Conservation (phyloP, 2,329 filamentous ascomycete genomes). For the Beauveria asiatica region DNA sequence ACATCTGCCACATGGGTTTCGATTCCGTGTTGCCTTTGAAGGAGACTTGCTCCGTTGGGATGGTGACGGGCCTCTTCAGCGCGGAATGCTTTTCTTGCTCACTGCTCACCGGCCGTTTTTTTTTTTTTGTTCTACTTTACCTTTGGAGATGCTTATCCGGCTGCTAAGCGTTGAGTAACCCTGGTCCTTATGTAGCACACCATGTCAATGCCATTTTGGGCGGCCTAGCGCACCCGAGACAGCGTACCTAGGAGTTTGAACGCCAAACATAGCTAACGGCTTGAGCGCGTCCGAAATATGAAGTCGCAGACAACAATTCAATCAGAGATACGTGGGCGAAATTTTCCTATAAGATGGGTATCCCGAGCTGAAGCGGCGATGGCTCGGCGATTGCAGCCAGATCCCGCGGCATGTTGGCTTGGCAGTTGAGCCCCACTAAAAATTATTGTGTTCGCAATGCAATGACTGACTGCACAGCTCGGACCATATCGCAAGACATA, state of each 20-base stretch:
- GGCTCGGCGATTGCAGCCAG: slow-evolving; percentile 1
- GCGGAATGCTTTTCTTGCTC: not conserved
- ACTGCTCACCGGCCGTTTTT: not conserved
- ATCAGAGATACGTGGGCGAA: not conserved
- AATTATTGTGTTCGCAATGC: not conserved
- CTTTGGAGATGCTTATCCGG: not conserved
- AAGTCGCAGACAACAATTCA: no score
- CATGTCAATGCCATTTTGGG: no score
- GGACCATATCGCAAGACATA: slow-evolving; percentile 1
- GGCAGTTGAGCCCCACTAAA: not conserved
- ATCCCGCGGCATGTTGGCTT: slow-evolving; percentile 1
- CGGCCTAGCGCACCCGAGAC: no score
- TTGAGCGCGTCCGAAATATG: no score
- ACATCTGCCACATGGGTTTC: not conserved
- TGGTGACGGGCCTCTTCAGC: not conserved
- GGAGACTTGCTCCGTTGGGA: not conserved
- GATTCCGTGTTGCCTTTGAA: not conserved
- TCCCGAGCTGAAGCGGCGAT: not conserved
- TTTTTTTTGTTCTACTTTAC: not conserved
- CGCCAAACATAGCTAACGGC: no score
- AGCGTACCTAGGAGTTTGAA: no score
- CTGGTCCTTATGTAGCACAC: no score
- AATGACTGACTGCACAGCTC: not conserved
- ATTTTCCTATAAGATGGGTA: not conserved
- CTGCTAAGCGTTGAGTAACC: not conserved